These are phyloP conservation scores for Cerrena zonata DNA, from an alignment of 1,284 basidiomycete species.

Conservation along the genomic window DNA sequence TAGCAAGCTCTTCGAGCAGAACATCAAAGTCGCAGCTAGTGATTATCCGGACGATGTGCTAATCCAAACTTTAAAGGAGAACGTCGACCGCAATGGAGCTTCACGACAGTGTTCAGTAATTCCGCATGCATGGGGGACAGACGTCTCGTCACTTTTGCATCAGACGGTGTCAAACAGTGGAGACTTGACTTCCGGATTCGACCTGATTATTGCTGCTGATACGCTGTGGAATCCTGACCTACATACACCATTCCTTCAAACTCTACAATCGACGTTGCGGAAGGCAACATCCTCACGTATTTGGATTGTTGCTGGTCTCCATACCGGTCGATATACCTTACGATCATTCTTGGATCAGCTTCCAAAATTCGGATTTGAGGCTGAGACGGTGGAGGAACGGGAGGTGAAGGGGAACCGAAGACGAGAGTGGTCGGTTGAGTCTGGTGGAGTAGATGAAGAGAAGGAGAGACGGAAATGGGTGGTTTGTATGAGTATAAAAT, in stretches of 20 bases:
- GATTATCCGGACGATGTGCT: slow-evolving; percentile 70
- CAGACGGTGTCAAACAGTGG: no score
- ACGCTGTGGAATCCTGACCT: slow-evolving; percentile 67
- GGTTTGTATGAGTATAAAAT: slow-evolving; percentile 58
- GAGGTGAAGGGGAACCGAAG: slow-evolving; percentile 34
- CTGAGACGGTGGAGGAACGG: slow-evolving; percentile 47
- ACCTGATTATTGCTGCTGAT: slow-evolving; percentile 65
- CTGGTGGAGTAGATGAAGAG: slow-evolving; percentile 52
- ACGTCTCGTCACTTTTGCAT: slow-evolving; percentile 33
- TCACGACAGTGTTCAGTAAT: slow-evolving; percentile 39
- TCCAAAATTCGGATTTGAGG: slow-evolving; percentile 34
- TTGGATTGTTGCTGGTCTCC: slow-evolving; percentile 63
- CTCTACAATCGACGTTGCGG: slow-evolving; percentile 44
- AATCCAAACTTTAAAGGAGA: slow-evolving; percentile 51
- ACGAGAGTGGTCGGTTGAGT: slow-evolving; percentile 49
- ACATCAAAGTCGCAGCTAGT: slow-evolving; percentile 45
- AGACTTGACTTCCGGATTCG: slow-evolving; percentile 36
- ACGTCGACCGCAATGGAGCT: slow-evolving; percentile 48
- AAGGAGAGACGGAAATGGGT: slow-evolving; percentile 63
- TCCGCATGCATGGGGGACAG: slow-evolving; percentile 61
- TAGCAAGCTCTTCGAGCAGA: slow-evolving; percentile 39
- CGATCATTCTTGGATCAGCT: slow-evolving; percentile 48
- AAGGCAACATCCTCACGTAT: slow-evolving; percentile 40
- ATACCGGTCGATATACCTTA: slow-evolving; percentile 68
- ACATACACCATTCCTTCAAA: slow-evolving; percentile 48